Base-by-base conservation (phyloP, 768 basidiomycete species). In the Sarcomyxa edulis region DNA sequence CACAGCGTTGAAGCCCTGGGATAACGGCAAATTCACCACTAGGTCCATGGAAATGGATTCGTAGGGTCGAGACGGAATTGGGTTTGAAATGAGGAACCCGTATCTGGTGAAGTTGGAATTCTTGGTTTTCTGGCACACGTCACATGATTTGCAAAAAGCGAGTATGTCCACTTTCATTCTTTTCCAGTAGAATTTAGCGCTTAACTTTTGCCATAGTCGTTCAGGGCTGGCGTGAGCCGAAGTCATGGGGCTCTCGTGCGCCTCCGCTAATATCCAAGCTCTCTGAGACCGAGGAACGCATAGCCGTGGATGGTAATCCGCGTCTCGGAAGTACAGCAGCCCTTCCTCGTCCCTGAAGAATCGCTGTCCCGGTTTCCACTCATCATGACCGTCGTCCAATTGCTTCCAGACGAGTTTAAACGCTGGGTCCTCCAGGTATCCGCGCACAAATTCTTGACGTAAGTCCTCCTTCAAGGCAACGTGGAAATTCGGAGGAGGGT, bases 81-180 rank as follows among this genome's bases (percentile, higher is more conserved):
- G 47, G 44, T 1, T 39, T 33, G 37, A 52, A 56, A 7, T 49
- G 53, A 2, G 44, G 25, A 10, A 14, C n/a, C 4, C 51, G 53
- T 2, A 54, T 49, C 20, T 48, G 53, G 3, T 44, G 39, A 2
- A 51, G 51, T 25, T 42, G 10, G 1, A 56, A 22, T 2, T n/a
- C 21, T 56, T 56, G 9, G 43, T 48, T 32, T 58, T 55, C 30
- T 58, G 56, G 34, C 52, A 54, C 3, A 50, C 21, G 18, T 54
- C 51, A 28, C 54, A 58, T 0, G 50, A 31, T 3, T 22, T 18
- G 2, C 16, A n/a, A 28, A 43, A 56, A 3, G 22, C 20, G 1
- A 32, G 7, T 1, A 38, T 40, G 30, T 54, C 52, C 28, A 32
- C 39, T 3, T 24, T 4, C 32, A 54, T 20, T 1, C 12, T 14